Conservation (phyloP, 768 basidiomycete species). For the Panellus pusillus region DNA sequence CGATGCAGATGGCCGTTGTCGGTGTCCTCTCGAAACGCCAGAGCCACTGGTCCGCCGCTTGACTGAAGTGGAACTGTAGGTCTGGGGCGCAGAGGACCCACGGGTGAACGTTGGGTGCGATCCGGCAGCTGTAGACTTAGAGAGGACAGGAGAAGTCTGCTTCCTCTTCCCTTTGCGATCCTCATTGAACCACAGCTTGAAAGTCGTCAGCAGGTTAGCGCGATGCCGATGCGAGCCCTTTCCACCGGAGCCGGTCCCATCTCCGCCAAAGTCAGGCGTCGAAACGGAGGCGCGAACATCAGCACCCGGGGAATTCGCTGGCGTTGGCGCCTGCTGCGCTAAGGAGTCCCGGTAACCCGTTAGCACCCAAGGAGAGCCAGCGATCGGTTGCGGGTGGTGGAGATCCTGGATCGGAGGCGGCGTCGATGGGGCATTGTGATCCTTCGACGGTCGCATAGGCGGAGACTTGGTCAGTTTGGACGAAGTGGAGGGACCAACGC, state of each 20-base stretch:
- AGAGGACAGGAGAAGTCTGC: conserved; percentile 35
- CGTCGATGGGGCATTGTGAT: conserved; percentile 45
- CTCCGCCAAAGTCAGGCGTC: conserved; percentile 40
- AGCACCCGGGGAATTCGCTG: conserved; percentile 53
- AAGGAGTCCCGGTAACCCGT: conserved; percentile 45
- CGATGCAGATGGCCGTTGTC: conserved; percentile 72
- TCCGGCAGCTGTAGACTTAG: conserved; percentile 18
- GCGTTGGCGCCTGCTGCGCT: conserved; percentile 41
- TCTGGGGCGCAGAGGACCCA: conserved; percentile 10
- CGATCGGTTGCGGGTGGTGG: conserved; percentile 37
- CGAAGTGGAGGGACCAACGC: conserved; percentile 38
- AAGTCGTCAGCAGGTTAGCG: conserved; percentile 80
- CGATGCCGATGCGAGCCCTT: conserved; percentile 53
- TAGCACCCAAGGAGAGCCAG: conserved; percentile 77
- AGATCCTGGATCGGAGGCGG: conserved; percentile 47
- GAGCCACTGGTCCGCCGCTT: conserved; percentile 54
- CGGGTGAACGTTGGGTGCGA: conserved; percentile 7
- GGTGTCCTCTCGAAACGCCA: conserved; percentile 38
- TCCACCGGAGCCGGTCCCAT: conserved; percentile 4
- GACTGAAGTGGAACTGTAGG: conserved; percentile 35
- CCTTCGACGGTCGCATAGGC: conserved; percentile 53
- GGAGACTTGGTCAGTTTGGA: conserved; percentile 73
- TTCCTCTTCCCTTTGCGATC: conserved; percentile 87
- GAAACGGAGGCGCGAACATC: conserved; percentile 48
- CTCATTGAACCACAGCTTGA: conserved; percentile 92